Base-by-base conservation (phyloP, 75 land plant species). In the Picea sitchensis region DNA sequence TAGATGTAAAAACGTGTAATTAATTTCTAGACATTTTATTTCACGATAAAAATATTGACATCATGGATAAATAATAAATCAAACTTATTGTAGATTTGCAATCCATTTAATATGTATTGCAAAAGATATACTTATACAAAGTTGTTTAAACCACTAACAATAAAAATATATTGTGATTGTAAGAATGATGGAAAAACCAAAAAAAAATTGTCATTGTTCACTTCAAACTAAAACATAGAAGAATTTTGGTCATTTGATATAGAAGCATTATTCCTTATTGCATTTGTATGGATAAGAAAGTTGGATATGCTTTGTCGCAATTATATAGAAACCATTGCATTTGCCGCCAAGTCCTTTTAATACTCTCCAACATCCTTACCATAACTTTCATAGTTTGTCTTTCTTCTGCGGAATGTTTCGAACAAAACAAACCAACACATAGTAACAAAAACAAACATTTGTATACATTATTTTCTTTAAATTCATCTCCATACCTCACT, bases 301-400 rank as follows among this genome's bases (percentile, higher is more conserved):
- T 1, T 63, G 32, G 65, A 63, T 21, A 63, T 63, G 2, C 32
- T 63, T 63, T 11, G 31, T 63, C 31, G 26, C 26, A 63, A 5
- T 9, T 8, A 2, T 8, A 21, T 2, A 30, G 31, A 63, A 47
- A 6, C 51, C 51, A 6, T 4, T 7, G 51, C 51, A 47, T 47
- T 47, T 63, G 3, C 65, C 2, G 8, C 65, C 65, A 63, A 63
- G 6, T 23, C 8, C 31, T 63, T 63, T 26, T 47, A 8, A 47
- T 7, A 47, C 51, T 47, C 51, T 47, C 8, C 65, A 63, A 63
- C 65, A 63, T 63, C 1, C 11, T 63, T 21, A 13, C 21, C 47
- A 84, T 82, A 36, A 81, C 79, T 41, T 79, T 83, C 85, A 84
- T 84, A 21, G 85, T 80, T 54, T 82, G 85, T 6, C 83, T 61